phyloP scores from a whole-genome alignment of 257 asterid genomes.

The Lycium ferocissimum region DNA sequence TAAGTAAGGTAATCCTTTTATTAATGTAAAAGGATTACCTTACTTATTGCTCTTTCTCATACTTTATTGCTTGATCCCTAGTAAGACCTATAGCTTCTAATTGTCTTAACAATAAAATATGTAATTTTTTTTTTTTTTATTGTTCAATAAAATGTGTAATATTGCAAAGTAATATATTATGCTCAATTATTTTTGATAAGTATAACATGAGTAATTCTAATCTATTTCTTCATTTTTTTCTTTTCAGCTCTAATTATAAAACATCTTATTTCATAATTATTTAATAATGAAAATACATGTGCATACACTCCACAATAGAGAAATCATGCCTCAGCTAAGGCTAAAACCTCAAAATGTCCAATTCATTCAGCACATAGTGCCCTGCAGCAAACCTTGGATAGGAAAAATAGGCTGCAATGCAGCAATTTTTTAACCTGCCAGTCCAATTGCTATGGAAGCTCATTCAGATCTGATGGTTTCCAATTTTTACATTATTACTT shows the following conservation, averaged over 20 bases:
- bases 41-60: not conserved
- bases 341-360: not conserved
- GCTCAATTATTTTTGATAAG: not conserved
- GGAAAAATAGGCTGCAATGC: not conserved
- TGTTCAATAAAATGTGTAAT: not conserved
- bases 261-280: not conserved
- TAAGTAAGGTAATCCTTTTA: not conserved
- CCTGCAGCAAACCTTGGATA: not conserved
- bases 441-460: not conserved
- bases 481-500: not conserved
- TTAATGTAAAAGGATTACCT: not conserved
- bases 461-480: not conserved
- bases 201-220: not conserved
- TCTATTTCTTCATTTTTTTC: not conserved
- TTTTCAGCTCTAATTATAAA: not conserved
- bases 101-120: not conserved
- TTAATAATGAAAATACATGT: not conserved
- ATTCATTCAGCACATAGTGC: slow-evolving; percentile 15
- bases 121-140: not conserved
- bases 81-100: not conserved
- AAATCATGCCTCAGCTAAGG: not conserved
- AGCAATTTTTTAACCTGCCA: not conserved
- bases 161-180: not conserved
- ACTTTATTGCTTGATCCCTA: not conserved
- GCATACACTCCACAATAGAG: not conserved